Evolutionary conservation across 139 green algal species (phyloP), one percentile per base, ranked within the genome.

Genomic region (Spirogloea muscicola): DNA sequence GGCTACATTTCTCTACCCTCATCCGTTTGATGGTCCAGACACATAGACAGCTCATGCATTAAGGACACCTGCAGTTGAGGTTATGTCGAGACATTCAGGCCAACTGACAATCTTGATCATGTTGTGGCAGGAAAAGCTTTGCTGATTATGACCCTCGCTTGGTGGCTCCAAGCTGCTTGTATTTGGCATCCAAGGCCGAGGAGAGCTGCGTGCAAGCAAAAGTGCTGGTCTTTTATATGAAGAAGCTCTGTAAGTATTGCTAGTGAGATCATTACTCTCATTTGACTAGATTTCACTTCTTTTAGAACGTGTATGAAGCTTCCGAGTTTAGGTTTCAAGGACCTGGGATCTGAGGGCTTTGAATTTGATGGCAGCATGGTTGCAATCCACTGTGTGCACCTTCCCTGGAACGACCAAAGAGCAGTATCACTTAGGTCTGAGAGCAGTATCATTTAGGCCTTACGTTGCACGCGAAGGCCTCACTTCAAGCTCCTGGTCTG

Each of bases 151-250:
- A 95, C 75, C 90, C 90, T 0, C 84, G 86, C 7, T 38, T 87
- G 1, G 61, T 93, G 2, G 87, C 85, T 7, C 81, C 85, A 3
- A 85, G 85, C 9, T 89, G 84, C 66, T 75, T 95, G 16, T 95
- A 92, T 77, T 73, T 95, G 58, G 90, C 90, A 0, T 84, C 80
- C 63, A 95, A 95, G 38, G 76, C 66, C 1, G 90, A 95, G 83
- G 90, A 95, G 82, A 79, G 76, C 0, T 70, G 87, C 5, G 55
- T 94, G 38, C 79, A 85, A 5, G 89, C 88, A 29, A 89, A 90
- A 73, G 63, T 87, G 68, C 62, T 95, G 29, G 82, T 89, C 9
- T 68, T 82, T 1, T 64, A 74, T 38, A 77, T 87, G 65, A 68
- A 68, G 59, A 68, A 68, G 18, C 59, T 68, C 13, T 68, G 59